Conservation (phyloP, 306 rosid species). For the Gastrolobium villosum region DNA sequence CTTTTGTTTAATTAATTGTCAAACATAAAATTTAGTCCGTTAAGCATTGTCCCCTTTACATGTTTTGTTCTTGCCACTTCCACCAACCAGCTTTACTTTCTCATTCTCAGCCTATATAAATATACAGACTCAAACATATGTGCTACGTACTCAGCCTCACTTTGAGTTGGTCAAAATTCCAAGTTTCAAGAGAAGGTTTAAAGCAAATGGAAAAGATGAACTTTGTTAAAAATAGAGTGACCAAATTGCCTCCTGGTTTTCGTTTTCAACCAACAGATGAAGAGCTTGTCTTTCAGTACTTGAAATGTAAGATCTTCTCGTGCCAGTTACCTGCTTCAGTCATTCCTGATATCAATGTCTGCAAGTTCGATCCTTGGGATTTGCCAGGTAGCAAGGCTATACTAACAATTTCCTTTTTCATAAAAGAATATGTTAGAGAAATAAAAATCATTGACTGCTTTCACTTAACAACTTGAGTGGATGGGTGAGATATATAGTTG, state of each 20-base stretch:
- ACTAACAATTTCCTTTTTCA: neutral
- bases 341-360: slow-evolving; percentile 79
- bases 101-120: slow-evolving; percentile 2
- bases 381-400: slow-evolving; percentile 63
- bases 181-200: neutral
- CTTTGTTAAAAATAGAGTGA: slow-evolving; percentile 60
- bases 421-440: neutral
- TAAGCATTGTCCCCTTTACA: slow-evolving; percentile 35
- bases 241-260: slow-evolving; percentile 92
- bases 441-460: too few species aligned
- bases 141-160: neutral
- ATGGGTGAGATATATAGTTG: too few species aligned
- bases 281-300: slow-evolving; percentile 86
- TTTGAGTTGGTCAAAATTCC: slow-evolving; percentile 5
- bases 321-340: slow-evolving; percentile 83
- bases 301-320: slow-evolving; percentile 77
- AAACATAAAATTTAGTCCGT: slow-evolving; percentile 27
- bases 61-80: neutral
- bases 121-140: neutral
- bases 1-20: slow-evolving; percentile 26
- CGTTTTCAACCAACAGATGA: slow-evolving; percentile 95
- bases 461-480: too few species aligned
- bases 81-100: slow-evolving; percentile 10
- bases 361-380: slow-evolving; percentile 89
- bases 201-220: slow-evolving; percentile 59